Evolutionary conservation across 2,329 filamentous ascomycete species (phyloP).

Genomic region (Aspergillus puulaauensis): DNA sequence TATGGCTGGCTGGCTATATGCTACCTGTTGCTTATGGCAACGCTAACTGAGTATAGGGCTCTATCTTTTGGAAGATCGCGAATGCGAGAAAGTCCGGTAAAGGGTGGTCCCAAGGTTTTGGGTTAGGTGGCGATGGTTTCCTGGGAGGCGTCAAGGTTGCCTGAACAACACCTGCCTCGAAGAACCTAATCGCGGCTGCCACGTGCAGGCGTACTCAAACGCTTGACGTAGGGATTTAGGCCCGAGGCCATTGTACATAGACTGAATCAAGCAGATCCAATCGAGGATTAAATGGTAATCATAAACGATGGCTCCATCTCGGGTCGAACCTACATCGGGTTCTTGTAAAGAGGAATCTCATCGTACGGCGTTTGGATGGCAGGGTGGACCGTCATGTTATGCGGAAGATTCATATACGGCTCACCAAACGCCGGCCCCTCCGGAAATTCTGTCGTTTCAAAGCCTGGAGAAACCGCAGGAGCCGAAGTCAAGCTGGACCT

Average conservation of each 20-base stretch:
- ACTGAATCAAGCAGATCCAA: background rate
- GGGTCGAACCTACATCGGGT: background rate
- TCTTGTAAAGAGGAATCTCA: conserved; percentile 6
- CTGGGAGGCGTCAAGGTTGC: background rate
- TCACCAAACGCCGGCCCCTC: background rate
- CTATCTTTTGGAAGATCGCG: conserved; percentile 11
- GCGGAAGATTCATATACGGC: conserved; percentile 3
- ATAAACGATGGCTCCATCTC: background rate
- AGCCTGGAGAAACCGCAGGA: background rate
- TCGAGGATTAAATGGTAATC: background rate
- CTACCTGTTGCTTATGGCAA: background rate
- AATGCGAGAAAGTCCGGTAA: background rate
- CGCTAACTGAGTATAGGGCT: conserved; percentile 1
- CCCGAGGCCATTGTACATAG: background rate
- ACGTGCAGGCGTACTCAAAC: background rate
- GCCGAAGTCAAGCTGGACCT: background rate
- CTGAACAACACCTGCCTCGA: background rate
- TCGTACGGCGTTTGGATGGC: conserved; percentile 6
- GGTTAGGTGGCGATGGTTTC: conserved; percentile 1
- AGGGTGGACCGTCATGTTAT: conserved; percentile 7
- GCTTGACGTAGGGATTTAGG: background rate
- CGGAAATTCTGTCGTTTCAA: background rate
- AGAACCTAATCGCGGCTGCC: background rate
- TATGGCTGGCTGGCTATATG: conserved; percentile 27
- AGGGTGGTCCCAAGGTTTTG: conserved; percentile 10